Base-by-base conservation (phyloP, 306 rosid species). In the Trichosanthes cucumerina region DNA sequence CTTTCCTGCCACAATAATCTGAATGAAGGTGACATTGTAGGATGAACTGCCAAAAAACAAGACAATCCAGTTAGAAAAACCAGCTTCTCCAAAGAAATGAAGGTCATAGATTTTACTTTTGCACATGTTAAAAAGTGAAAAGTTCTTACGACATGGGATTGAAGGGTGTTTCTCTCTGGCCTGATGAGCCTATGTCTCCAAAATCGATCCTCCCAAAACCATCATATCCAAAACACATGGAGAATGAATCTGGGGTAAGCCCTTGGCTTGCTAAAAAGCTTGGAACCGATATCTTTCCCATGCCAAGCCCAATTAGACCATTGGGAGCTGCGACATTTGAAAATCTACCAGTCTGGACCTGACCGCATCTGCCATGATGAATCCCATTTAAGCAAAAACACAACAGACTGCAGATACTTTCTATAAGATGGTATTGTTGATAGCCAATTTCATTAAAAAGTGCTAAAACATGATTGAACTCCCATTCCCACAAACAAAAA, bases 241-340 rank as follows among this genome's bases (percentile, higher is more conserved):
- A 91, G 82, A 96, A 92, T 4, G 97, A 92, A 86, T 94, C 82
- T 47, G 91, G 82, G 50, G 87, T 85, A 64, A 87, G 74, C 18
- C 93, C 93, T 41, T 81, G 62, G 26, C 64, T 83, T 23, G 98
- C 97, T 81, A 90, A 88, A 81, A 90, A 83, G 86, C 93, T 94
- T 54, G 98, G 98, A 54, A 94, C 89, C 23, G 98, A 91, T 80
- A 84, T 11, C 60, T 72, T 62, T 1, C 82, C 82, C 88, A 94
- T 86, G 36, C 98, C 98, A 66, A 94, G 95, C 74, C 99, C 99
- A 59, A 92, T 78, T 33, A 96, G 78, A 81, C 99, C 99, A 62
- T 92, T 88, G 3, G 98, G 98, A 53, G 98, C 99, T 50, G 90
- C 98, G 49, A 88, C 86, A 0, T 44, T 46, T 72, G 90, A 75